Evolutionary conservation across 2,329 filamentous ascomycete genomes (phyloP).

Genomic region (Arthrobotrys musiformis): DNA sequence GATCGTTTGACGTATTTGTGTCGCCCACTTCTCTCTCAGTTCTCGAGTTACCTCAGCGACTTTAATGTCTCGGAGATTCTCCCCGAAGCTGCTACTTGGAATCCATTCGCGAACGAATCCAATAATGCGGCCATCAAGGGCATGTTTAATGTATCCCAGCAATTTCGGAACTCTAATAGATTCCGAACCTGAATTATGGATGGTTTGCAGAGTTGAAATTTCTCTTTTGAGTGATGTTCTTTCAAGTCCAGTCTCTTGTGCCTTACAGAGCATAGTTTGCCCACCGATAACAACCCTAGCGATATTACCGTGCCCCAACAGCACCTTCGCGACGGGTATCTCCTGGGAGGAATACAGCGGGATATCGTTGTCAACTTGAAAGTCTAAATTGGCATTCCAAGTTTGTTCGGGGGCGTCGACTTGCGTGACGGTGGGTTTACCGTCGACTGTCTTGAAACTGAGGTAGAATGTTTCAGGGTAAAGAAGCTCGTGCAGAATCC

Average conservation of each 20-base stretch:
- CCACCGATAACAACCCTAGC: background rate
- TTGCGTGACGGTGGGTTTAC: slow-evolving; percentile 1
- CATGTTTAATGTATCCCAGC: slow-evolving; percentile 12
- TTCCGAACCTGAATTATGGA: background rate
- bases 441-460: background rate
- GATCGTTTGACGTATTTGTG: slow-evolving; percentile 60
- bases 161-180: slow-evolving; percentile 10
- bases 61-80: background rate
- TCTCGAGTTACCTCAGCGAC: background rate
- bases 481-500: background rate
- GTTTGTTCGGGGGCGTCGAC: background rate
- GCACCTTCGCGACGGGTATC: background rate
- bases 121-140: background rate
- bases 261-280: slow-evolving; percentile 5
- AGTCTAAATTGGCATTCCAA: background rate
- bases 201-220: slow-evolving; percentile 1
- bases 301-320: background rate
- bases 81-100: background rate
- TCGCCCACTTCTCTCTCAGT: slow-evolving; percentile 55
- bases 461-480: background rate
- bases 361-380: background rate
- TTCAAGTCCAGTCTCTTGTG: too few species aligned
- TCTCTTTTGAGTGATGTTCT: background rate
- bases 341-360: slow-evolving; percentile 3
- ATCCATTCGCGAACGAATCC: slow-evolving; percentile 4